These are phyloP conservation scores for Candida awuae DNA, from an alignment of 805 yeast species.

Conservation along the genomic window DNA sequence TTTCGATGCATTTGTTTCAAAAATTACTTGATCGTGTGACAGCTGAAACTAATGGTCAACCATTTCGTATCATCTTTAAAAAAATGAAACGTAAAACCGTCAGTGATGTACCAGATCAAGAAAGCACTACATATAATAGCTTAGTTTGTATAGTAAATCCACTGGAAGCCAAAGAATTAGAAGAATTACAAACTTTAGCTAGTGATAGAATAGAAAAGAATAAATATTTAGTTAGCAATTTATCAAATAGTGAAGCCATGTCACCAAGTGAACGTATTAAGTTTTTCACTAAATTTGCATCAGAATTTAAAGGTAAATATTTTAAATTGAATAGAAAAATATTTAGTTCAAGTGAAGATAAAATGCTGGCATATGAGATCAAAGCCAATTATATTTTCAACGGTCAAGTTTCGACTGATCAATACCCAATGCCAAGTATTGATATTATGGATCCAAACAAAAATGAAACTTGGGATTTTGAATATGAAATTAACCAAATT, in stretches of 20 bases:
- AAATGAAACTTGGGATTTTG: slow-evolving; percentile 22
- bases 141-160: slow-evolving; percentile 12
- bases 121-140: slow-evolving; percentile 3
- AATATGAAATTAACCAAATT: slow-evolving; percentile 19
- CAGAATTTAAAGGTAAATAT: slow-evolving; percentile 13
- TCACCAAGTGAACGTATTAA: slow-evolving; percentile 18
- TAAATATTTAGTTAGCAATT: slow-evolving; percentile 1
- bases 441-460: slow-evolving; percentile 16
- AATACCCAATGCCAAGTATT: slow-evolving; percentile 27
- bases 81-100: slow-evolving; percentile 2
- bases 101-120: slow-evolving; percentile 2
- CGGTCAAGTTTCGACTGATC: slow-evolving; percentile 19
- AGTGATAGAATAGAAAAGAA: slow-evolving; percentile 14
- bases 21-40: slow-evolving; percentile 35
- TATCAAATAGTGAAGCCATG: slow-evolving; percentile 12
- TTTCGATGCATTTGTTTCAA: slow-evolving; percentile 48
- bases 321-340: slow-evolving; percentile 14
- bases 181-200: slow-evolving; percentile 15
- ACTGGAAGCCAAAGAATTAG: slow-evolving; percentile 6
- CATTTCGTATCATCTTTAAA: slow-evolving; percentile 31
- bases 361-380: slow-evolving; percentile 32
- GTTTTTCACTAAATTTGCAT: slow-evolving; percentile 14
- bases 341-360: slow-evolving; percentile 12
- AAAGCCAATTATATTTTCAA: slow-evolving; percentile 30
- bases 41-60: slow-evolving; percentile 23